Conservation (phyloP, 176 grass and related monocot genomes). For the Puya raimondii region DNA sequence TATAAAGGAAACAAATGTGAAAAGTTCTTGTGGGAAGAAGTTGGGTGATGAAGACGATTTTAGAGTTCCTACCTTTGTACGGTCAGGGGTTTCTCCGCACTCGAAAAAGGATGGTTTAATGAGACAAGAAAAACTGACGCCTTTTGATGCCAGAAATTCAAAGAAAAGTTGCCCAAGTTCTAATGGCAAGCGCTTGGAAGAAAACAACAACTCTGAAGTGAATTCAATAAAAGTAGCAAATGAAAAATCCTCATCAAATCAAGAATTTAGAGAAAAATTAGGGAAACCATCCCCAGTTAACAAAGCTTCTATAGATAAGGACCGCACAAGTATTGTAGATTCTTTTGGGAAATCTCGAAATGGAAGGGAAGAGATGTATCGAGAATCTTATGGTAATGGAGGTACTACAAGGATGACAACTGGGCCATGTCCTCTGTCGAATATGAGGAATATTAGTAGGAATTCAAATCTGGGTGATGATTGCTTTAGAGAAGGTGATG, state of each 20-base stretch:
- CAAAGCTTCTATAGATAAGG: not conserved
- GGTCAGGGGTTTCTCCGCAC: not conserved
- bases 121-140: not conserved
- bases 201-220: not conserved
- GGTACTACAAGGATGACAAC: not conserved
- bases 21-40: not conserved
- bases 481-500: not conserved
- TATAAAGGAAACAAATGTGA: not conserved
- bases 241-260: not conserved
- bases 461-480: not conserved
- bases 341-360: not conserved
- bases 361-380: not conserved
- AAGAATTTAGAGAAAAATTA: not conserved
- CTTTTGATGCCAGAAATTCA: not conserved
- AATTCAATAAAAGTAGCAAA: not conserved
- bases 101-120: not conserved
- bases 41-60: constrained; percentile 13
- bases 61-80: constrained; percentile 11
- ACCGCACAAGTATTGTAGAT: not conserved
- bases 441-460: not conserved
- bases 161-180: not conserved
- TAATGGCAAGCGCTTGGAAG: not conserved
- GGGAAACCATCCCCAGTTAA: not conserved
- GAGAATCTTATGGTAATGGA: constrained; percentile 1
- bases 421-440: not conserved